Evolutionary conservation across 306 rosid genomes (phyloP).

Genomic region (Abrus precatorius): DNA sequence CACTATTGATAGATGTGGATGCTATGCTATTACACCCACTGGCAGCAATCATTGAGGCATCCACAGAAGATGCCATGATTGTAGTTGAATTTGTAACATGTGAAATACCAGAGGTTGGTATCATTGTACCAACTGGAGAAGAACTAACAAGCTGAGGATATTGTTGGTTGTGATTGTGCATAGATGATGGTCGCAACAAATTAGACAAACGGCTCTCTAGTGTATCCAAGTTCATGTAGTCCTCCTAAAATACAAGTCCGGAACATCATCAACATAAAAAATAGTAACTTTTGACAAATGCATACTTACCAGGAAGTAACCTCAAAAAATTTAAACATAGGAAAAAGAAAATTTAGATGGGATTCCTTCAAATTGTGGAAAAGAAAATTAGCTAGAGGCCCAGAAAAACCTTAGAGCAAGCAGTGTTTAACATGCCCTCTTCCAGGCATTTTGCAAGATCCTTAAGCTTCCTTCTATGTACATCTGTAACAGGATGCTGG

Average conservation of each 20-base stretch:
- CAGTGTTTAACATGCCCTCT: too few relatives aligned
- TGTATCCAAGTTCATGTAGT: slow-evolving; percentile 82
- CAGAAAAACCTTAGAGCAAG: too few relatives aligned
- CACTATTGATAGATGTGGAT: slow-evolving; percentile 69
- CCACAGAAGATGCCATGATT: slow-evolving; percentile 69
- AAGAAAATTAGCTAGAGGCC: too few relatives aligned
- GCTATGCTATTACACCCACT: slow-evolving; percentile 63
- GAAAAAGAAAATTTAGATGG: not conserved
- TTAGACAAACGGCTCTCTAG: slow-evolving; percentile 75
- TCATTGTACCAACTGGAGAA: slow-evolving; percentile 82
- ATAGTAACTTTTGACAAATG: not conserved
- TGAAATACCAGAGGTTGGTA: slow-evolving; percentile 94
- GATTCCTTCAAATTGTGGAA: too few relatives aligned
- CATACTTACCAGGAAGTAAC: too few relatives aligned
- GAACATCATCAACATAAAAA: slow-evolving; percentile 40
- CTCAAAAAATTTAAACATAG: not conserved
- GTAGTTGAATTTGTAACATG: slow-evolving; percentile 77
- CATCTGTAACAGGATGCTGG: too few relatives aligned
- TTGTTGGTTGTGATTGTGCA: slow-evolving; percentile 70
- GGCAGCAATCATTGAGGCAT: slow-evolving; percentile 66
- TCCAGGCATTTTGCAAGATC: too few relatives aligned
- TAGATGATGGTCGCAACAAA: slow-evolving; percentile 51
- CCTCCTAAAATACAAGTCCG: slow-evolving; percentile 69
- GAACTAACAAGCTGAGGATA: slow-evolving; percentile 72
- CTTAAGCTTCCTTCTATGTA: too few relatives aligned